Conservation (phyloP, 164 flowering plant genomes). For the Paratinospora sagittata region DNA sequence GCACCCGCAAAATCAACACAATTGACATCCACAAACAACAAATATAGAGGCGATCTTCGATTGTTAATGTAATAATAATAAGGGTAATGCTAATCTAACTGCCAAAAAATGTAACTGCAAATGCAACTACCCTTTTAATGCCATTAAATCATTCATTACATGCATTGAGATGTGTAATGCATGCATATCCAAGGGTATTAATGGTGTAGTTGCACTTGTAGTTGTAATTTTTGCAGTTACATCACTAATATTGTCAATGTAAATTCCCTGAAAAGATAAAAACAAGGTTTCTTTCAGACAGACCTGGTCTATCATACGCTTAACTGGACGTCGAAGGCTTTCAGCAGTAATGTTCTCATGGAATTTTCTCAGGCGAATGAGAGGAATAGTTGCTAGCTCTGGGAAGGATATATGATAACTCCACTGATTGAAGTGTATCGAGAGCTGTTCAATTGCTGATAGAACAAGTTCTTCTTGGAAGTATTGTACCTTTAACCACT, state of each 20-base stretch:
- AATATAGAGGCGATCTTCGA: no score
- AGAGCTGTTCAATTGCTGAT: conserved; percentile 61
- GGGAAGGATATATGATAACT: conserved; percentile 91
- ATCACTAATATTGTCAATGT: neutral
- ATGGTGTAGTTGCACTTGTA: no score
- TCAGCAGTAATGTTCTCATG: conserved; percentile 48
- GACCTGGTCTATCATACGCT: conserved; percentile 87
- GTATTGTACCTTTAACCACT: conserved; percentile 57
- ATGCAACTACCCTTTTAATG: no score
- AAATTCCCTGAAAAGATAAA: neutral
- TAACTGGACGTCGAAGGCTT: conserved; percentile 47
- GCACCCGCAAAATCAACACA: no score
- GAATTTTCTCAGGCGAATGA: conserved; percentile 57
- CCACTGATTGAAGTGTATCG: conserved; percentile 81
- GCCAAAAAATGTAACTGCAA: no score
- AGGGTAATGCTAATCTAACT: no score
- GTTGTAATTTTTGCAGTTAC: no score
- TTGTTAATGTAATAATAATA: no score
- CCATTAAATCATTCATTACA: no score
- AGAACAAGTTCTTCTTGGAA: conserved; percentile 61
- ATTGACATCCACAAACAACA: no score
- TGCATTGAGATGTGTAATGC: no score
- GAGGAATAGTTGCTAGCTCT: conserved; percentile 83
- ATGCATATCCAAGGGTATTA: no score
- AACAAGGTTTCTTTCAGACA: neutral